Evolutionary conservation across 139 green algal species (phyloP), one percentile per base, ranked within the genome.

Genomic region (Raphidocelis subcapitata): DNA sequence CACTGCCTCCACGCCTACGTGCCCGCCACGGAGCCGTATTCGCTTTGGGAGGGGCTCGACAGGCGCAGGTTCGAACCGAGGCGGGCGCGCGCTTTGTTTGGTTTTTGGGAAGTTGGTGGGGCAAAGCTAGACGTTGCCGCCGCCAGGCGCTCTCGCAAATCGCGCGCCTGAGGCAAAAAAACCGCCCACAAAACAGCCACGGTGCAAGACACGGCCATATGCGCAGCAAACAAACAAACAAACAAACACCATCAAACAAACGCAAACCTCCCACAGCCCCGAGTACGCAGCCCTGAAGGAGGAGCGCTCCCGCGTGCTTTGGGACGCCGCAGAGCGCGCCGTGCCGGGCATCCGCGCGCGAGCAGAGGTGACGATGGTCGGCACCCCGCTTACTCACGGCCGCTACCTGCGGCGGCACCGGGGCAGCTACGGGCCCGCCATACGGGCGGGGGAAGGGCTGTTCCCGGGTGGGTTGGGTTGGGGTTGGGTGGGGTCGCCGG

Each of bases 261-360:
- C n/a, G n/a, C n/a, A n/a, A n/a, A n/a, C n/a, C n/a, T n/a, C n/a
- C 23, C 31, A 65, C 67, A 94, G 82, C 32, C 55, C 85, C 4
- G 85, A 97, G 84, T 99, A 99, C 80, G 77, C 87, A 41, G 21
- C 57, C 24, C 79, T 98, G 1, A 99, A 99, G 81, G 84, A 95
- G 83, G 87, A 98, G 83, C 80, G 93, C 8, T 84, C 64, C 23
- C 65, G 92, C 65, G 88, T 94, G 59, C 84, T 99, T 52, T 99
- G 94, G 94, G 31, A 76, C 0, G 93, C 87, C 0, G 85, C 98
- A 47, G 93, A 97, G 74, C 81, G 76, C 37, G 63, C 95, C 20
- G 94, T 97, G 46, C 92, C 93, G 12, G 94, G 96, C 74, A 95
- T 97, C 54, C 68, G 90, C 12, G 21, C 77, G 33, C 82, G 92